Conservation (phyloP, 2,329 filamentous ascomycete species). For the Fusarium buxicola region DNA sequence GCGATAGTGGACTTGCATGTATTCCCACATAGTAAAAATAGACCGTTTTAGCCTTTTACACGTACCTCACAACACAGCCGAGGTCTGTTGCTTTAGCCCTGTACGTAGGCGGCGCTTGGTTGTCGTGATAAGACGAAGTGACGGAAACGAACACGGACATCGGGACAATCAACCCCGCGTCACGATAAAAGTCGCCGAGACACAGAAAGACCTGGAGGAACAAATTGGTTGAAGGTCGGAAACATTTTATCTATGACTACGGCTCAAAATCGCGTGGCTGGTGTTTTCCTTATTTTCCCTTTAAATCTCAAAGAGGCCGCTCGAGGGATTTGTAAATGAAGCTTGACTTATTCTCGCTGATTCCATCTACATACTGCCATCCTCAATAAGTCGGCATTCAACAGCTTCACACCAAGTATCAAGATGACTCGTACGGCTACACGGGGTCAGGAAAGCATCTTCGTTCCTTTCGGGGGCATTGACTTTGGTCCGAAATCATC, state of each 20-base stretch:
- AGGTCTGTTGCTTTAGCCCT: not conserved
- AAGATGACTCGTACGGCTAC: constrained; percentile 22
- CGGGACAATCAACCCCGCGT: constrained; percentile 4
- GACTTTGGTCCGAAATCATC: constrained; percentile 12
- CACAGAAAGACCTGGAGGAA: not conserved
- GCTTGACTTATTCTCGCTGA: not conserved
- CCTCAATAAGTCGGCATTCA: not conserved
- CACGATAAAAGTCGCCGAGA: constrained; percentile 14
- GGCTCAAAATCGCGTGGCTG: not conserved
- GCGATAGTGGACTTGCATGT: too few species aligned
- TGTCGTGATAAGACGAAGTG: not conserved
- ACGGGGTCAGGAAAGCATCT: constrained; percentile 18
- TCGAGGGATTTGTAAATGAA: too few species aligned
- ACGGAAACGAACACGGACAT: constrained; percentile 4
- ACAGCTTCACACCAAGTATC: not conserved
- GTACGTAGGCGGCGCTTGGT: not conserved
- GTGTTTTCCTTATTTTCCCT: not conserved
- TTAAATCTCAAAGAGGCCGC: not conserved
- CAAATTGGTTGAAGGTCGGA: not conserved
- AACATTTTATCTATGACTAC: not conserved
- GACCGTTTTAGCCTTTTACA: too few species aligned
- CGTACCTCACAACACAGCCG: too few species aligned
- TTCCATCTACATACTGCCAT: not conserved
- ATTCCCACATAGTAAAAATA: too few species aligned
- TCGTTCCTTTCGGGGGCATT: constrained; percentile 19